Base-by-base conservation (phyloP, 805 yeast genomes). In the Yamadazyma phyllophila region DNA sequence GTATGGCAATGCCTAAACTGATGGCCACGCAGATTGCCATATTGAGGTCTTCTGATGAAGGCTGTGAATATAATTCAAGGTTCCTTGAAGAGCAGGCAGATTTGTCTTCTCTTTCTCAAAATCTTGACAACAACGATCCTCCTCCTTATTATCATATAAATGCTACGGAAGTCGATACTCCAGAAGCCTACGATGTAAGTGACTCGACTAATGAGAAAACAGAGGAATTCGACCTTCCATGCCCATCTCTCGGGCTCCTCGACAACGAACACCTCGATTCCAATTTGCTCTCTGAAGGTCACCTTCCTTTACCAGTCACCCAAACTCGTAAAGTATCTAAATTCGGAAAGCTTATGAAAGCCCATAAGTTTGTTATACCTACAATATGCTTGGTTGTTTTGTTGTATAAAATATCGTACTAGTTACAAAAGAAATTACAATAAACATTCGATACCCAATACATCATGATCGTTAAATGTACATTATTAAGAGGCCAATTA, bases 401-500 rank as follows among this genome's bases (percentile, higher is more conserved):
- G 17, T 24, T 40, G 7, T 40, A 40, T 40, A 40, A 40, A 32
- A n/a, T 40, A 31, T 37, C 11, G 24, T 40, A 40, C 43, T 40
- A 30, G 42, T 30, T 29, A 39, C 40, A 40, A 27, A 40, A 40
- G 31, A 29, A 29, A 29, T 29, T 11, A 20, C 3, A 20, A 26
- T 29, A 32, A 24, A 30, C 15, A 12, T 29, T 40, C 13, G 30
- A 32, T 31, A 40, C 37, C 26, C 20, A 34, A 26, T 17, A n/a
- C 29, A 14, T 41, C 44, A 34, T 41, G 39, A 41, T 41, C 44
- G 15, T 41, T 41, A 41, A 33, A 40, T 20, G 30, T 24, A 24
- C 43, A 31, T 40, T 40, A 6, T 9, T 35, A 15, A 35, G 11
- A 15, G 14, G n/a, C 29, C 13, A 24, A 5, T 20, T 54, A 71